Conservation (phyloP, 257 asterid genomes). For the Nicotiana undulata region DNA sequence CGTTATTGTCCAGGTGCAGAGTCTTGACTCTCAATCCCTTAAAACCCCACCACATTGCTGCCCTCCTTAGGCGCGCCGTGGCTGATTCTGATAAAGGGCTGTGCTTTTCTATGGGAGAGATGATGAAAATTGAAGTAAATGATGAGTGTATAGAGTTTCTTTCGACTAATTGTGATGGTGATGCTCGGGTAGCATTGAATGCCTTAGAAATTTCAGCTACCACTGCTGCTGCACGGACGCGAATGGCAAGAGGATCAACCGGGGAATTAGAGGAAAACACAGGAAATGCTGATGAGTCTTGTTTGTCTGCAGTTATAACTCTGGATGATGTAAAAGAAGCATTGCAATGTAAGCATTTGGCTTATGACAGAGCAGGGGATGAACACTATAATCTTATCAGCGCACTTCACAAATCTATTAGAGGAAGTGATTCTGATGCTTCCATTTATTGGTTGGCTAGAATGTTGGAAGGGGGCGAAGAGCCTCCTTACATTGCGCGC, state of each 20-base stretch:
- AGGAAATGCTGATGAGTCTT: not conserved
- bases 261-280: not conserved
- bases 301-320: not conserved
- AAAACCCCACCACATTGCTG: conserved; percentile 37
- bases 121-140: conserved; percentile 13
- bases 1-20: conserved; percentile 71
- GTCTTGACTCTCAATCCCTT: conserved; percentile 55
- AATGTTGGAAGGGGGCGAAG: conserved; percentile 89
- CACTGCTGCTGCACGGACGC: conserved; percentile 29
- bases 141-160: conserved; percentile 46
- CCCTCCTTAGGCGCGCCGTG: conserved; percentile 39
- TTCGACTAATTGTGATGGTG: conserved; percentile 62
- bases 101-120: not conserved
- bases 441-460: conserved; percentile 78
- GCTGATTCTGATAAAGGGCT: conserved; percentile 36
- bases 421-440: conserved; percentile 73
- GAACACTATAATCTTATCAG: conserved; percentile 80
- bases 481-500: conserved; percentile 79
- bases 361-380: conserved; percentile 68
- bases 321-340: conserved; percentile 50
- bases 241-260: not conserved
- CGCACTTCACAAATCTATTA: conserved; percentile 82
- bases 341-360: conserved; percentile 63
- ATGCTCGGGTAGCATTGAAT: conserved; percentile 68
- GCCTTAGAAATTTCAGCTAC: conserved; percentile 62